phyloP scores from a whole-genome alignment of 495 filamentous ascomycete genomes.

The Friedmanniomyces endolithicus region DNA sequence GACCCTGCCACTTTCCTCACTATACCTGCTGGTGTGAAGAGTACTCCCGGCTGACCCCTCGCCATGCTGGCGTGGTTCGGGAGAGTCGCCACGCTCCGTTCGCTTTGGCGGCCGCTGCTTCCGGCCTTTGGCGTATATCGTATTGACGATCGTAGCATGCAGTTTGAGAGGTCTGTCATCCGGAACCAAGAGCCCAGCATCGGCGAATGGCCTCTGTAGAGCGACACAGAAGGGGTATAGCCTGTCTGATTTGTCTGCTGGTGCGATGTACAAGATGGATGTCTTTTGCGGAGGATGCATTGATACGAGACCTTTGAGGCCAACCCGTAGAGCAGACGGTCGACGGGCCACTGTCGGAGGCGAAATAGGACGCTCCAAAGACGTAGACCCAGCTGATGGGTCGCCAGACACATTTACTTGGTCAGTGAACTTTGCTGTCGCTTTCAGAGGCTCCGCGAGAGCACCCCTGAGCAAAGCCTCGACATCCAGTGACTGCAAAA shows the following conservation, averaged over 20 bases:
- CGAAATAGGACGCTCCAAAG: conserved; percentile 8
- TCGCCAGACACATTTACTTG: background rate
- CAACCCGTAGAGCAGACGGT: conserved; percentile 11
- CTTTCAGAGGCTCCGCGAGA: background rate
- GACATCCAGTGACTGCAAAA: conserved; percentile 46
- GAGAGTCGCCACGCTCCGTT: background rate
- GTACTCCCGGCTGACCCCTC: background rate
- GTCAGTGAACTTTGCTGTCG: background rate
- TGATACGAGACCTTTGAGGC: conserved; percentile 25
- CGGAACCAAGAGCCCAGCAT: conserved; percentile 46
- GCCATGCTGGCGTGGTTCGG: background rate
- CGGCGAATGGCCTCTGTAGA: conserved; percentile 47
- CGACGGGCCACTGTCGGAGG: background rate
- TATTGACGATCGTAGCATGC: conserved; percentile 82
- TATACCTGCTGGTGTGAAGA: too few species aligned
- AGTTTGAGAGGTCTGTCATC: conserved; percentile 59
- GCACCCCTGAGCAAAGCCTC: conserved; percentile 34
- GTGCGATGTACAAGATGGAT: conserved; percentile 45
- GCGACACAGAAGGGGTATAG: conserved; percentile 51
- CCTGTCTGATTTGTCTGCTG: conserved; percentile 42
- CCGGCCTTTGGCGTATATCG: conserved; percentile 53
- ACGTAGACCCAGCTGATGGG: background rate
- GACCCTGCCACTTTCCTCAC: too few species aligned
- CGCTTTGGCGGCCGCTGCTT: background rate
- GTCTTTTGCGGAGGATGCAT: conserved; percentile 32